A percentile compares a stretch with the other conserved stretches of the same genome.
Evolutionary conservation across 163 green algal species (phyloP).

Genomic region (Chlamydomonas reinhardtii): DNA sequence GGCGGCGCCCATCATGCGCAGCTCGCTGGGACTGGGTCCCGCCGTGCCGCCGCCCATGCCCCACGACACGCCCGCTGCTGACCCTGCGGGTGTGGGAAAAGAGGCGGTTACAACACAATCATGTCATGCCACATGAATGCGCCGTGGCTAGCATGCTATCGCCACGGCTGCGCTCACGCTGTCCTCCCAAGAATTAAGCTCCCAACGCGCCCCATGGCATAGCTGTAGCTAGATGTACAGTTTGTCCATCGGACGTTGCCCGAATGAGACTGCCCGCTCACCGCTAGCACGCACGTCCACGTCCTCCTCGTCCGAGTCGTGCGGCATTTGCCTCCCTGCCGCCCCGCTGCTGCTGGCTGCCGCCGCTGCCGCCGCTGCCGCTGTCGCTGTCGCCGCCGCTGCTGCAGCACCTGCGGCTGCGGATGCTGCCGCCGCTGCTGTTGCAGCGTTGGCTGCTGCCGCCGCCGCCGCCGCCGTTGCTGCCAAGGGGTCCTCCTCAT

Average conservation of each 20-base stretch:
- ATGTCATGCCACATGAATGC: no score
- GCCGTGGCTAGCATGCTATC: no score
- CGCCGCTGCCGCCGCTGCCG: background rate
- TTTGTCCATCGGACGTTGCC: no score
- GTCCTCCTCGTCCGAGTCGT: slow-evolving; percentile 44
- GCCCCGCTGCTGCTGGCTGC: background rate
- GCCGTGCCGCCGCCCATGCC: background rate
- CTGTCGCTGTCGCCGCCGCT: background rate
- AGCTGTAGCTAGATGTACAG: no score
- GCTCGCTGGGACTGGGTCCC: slow-evolving; percentile 26
- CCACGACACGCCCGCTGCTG: background rate
- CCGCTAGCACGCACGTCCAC: slow-evolving; percentile 21
- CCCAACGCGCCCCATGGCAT: no score
- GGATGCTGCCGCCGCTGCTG: background rate
- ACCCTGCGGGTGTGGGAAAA: background rate
- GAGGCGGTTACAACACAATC: background rate
- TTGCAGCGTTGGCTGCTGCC: background rate
- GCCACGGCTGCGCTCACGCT: no score
- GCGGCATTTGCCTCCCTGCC: background rate
- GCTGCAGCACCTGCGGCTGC: background rate
- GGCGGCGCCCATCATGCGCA: slow-evolving; percentile 46
- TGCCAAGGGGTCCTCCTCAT: background rate
- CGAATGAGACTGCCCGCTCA: background rate
- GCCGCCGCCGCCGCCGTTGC: background rate
- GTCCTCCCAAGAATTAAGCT: no score